Base-by-base conservation (phyloP, 257 asterid species). In the Rubia yunnanensis region DNA sequence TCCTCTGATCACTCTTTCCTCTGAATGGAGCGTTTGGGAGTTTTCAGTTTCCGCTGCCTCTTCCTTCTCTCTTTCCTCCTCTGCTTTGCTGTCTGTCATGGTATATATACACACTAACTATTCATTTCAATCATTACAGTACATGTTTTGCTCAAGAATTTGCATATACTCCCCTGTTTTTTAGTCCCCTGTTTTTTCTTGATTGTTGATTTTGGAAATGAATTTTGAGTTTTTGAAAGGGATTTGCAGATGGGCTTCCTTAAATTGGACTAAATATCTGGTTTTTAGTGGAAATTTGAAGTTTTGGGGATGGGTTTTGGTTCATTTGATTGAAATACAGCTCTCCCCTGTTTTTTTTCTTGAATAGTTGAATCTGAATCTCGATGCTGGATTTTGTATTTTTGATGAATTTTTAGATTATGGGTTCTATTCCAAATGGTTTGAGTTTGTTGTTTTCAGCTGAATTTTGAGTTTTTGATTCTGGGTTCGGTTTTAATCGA, bases 11-110 rank as follows among this genome's bases (percentile, higher is more conserved):
- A 50, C 63, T 66, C 65, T 58, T 53, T 54, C 68, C 72, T 73
- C 32, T 38, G 82, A 77, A 85, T 84, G 97, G 88, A 85, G 78
- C 60, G 79, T 84, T 65, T 84, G 84, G 81, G 86, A 82, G 85
- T 66, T 57, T 72, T 75, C 80, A 63, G 76, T 88, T 71, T 50
- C 14, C 68, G 88, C 52, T 83, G 74, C 66, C 70, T 88, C 81
- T 66, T 56, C 79, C 64, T 77, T 58, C 77, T 74, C 83, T 56
- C 85, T 49, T 58, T 71, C 77, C 55, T 68, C 52, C 52, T 44
- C 52, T 44, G 52, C 52, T 14, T 44, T n/a, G n/a, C n/a, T n/a
- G n/a, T n/a, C 72, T 82, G 70, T 76, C 94, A 82, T 81, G 90
- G 94, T 87, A 56, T 54, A 22, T 73, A 73, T 39, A 64, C 11